Evolutionary conservation across 1,139 yeast genomes (phyloP).

Genomic region (Keqinozyma sinolaborantium): DNA sequence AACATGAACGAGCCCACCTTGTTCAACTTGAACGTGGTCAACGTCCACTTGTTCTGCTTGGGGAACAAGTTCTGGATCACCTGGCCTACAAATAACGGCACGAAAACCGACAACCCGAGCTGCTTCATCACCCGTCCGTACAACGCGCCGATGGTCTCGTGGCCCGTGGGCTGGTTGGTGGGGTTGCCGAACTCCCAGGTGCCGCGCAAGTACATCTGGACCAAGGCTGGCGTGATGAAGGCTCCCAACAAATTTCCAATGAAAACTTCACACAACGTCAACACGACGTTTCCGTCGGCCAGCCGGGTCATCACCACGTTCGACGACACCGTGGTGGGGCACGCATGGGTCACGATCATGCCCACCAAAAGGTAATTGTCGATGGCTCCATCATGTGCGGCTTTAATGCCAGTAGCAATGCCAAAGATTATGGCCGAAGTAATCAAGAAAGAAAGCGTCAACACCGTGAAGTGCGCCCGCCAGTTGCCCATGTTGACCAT

Average conservation of each 20-base stretch:
- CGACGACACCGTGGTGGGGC: conserved; percentile 89
- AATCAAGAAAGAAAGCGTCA: conserved; percentile 65
- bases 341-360: conserved; percentile 73
- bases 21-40: conserved; percentile 55
- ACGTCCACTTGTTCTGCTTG: conserved; percentile 56
- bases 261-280: conserved; percentile 80
- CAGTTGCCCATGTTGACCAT: conserved; percentile 62
- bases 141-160: conserved; percentile 48
- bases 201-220: conserved; percentile 63
- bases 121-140: conserved; percentile 82
- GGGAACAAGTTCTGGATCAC: conserved; percentile 69
- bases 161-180: conserved; percentile 41
- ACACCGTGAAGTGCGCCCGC: conserved; percentile 78
- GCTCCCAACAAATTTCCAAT: conserved; percentile 84
- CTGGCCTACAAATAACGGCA: conserved; percentile 88
- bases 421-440: conserved; percentile 78
- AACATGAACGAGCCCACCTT: conserved; percentile 80
- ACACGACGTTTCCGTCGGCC: conserved; percentile 76
- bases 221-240: conserved; percentile 78
- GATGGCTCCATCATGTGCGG: conserved; percentile 54
- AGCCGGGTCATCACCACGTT: conserved; percentile 88
- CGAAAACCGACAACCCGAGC: conserved; percentile 75
- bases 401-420: conserved; percentile 61
- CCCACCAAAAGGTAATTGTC: conserved; percentile 78
- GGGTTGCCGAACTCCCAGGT: conserved; percentile 84